Percentiles rank a stretch among this genome's conserved stretches.
Evolutionary conservation across 352 stramenopile genomes (phyloP).

Genomic region (Phytophthora sp.): DNA sequence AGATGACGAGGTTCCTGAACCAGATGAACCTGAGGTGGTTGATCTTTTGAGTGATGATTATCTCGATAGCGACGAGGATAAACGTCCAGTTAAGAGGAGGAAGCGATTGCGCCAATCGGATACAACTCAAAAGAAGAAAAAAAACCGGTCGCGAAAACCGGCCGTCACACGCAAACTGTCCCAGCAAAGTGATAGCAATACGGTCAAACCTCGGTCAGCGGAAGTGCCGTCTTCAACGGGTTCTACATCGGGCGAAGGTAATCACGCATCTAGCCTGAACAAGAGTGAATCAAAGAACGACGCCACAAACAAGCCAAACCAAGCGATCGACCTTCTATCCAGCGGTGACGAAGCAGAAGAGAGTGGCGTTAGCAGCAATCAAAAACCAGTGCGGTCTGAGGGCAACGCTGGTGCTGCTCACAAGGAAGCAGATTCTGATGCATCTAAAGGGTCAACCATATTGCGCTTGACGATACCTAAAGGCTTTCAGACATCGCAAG

Average conservation of each 20-base stretch:
- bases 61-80: slow-evolving; percentile 40
- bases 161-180: slow-evolving; percentile 24
- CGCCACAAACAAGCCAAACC: background rate
- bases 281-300: background rate
- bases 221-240: background rate
- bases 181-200: slow-evolving; percentile 1
- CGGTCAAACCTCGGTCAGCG: background rate
- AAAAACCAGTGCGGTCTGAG: too few relatives aligned
- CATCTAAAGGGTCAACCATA: slow-evolving; percentile 12
- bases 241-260: background rate
- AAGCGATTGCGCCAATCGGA: slow-evolving; percentile 32
- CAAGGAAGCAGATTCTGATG: background rate
- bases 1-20: slow-evolving; percentile 39
- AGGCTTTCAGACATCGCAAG: background rate
- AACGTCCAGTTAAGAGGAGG: slow-evolving; percentile 15
- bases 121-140: slow-evolving; percentile 27
- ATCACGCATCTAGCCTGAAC: too few relatives aligned
- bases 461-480: slow-evolving; percentile 17
- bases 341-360: slow-evolving; percentile 32
- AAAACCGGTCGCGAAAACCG: slow-evolving; percentile 22
- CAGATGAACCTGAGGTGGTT: slow-evolving; percentile 38
- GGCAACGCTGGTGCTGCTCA: background rate
- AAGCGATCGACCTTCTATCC: slow-evolving; percentile 37
- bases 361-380: background rate
- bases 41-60: slow-evolving; percentile 62